Percentiles rank a stretch among this genome's conserved stretches.
Evolutionary conservation across 1,284 basidiomycete species (phyloP).

Genomic region (Sanghuangporus baumii): DNA sequence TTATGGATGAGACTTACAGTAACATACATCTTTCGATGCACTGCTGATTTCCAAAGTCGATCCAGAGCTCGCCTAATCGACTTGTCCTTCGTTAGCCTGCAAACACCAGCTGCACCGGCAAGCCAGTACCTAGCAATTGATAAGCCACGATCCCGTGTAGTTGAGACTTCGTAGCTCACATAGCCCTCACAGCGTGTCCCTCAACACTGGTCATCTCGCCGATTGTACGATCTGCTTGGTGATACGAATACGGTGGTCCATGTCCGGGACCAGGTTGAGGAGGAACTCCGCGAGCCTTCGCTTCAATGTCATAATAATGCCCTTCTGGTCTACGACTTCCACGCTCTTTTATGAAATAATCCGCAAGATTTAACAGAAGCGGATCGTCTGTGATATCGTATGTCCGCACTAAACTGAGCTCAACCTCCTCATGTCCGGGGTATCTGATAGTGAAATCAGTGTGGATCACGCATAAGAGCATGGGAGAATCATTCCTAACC

Average conservation of each 20-base stretch:
- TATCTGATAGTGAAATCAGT: conserved; percentile 15
- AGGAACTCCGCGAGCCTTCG: conserved; percentile 19
- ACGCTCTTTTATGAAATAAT: conserved; percentile 24
- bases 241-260: conserved; percentile 21
- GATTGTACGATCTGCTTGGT: conserved; percentile 21
- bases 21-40: conserved; percentile 23
- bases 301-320: conserved; percentile 23
- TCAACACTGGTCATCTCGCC: conserved; percentile 18
- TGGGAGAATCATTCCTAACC: conserved; percentile 10
- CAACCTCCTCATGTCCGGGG: conserved; percentile 23
- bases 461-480: background rate
- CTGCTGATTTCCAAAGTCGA: conserved; percentile 20
- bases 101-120: conserved; percentile 21
- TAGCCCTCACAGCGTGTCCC: conserved; percentile 23
- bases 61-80: conserved; percentile 12
- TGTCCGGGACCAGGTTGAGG: conserved; percentile 21
- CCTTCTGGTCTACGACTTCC: conserved; percentile 18
- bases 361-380: conserved; percentile 16
- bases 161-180: conserved; percentile 13
- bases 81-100: conserved; percentile 18
- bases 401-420: conserved; percentile 20
- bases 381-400: conserved; percentile 17
- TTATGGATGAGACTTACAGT: conserved; percentile 15
- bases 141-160: background rate
- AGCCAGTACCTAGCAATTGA: conserved; percentile 21